Evolutionary conservation across 495 filamentous ascomycete genomes (phyloP), one percentile per base, ranked within the genome.

Genomic region (Haplographium delicatum): DNA sequence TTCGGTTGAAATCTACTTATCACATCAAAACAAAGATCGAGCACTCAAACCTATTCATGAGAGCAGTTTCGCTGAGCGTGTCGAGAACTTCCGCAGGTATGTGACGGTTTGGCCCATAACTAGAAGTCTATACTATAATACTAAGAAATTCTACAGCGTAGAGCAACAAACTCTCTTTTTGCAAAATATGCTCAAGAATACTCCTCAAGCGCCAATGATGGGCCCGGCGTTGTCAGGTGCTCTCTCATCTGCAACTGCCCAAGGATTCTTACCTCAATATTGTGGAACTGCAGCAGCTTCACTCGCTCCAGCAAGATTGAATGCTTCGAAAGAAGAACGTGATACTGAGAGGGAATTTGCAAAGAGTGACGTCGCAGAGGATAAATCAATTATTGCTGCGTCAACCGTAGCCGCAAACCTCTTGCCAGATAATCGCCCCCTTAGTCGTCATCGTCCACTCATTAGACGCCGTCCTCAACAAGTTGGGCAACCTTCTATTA

Each of bases 271-370:
- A 4, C 60, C 57, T 48, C 57, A 53, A 39, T 60, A 60, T 39
- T 44, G 54, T 31, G 60, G 60, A n/a, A 50, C 57, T 38, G 60
- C 60, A 13, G 54, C 53, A 23, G 60, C 60, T 15, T 63, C 60
- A 35, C 52, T 63, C 18, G 50, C 51, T 20, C 60, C 60, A 1
- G 50, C 52, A 20, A 57, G 54, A 30, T 23, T 51, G 20, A 51
- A 48, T 38, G 20, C 44, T 31, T 6, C 44, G 4, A 30, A 8
- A 1, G 4, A 24, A 9, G 50, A 54, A n/a, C 53, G 42, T 40
- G 49, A 50, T 16, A 8, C 13, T 27, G 41, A 51, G 5, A 20
- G 33, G 25, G 20, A 15, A 10, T 15, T 5, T 15, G 8, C 39
- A 15, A 56, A 56, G 41, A 3, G 28, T 27, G 44, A 50, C 5